phyloP scores from a whole-genome alignment of 148 eudicot genomes.

The Spergularia bocconei region DNA sequence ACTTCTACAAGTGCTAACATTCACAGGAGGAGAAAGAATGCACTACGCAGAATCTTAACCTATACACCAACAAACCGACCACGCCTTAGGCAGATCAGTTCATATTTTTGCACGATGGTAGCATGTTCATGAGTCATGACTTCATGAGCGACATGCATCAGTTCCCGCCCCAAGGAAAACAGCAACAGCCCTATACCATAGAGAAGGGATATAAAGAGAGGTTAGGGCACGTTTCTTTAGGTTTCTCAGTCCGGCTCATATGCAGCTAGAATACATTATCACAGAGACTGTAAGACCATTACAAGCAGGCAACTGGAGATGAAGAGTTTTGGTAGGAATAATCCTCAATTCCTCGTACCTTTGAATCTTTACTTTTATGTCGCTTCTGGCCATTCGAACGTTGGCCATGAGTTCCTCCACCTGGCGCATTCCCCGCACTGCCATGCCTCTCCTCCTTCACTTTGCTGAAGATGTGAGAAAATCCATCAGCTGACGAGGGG shows the following conservation, averaged over 20 bases:
- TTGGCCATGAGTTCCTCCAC: slow-evolving; percentile 35
- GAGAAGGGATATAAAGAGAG: not conserved
- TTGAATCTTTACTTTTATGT: slow-evolving; percentile 32
- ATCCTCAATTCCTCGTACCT: slow-evolving; percentile 38
- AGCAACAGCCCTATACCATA: slow-evolving; percentile 42
- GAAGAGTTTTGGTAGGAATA: not conserved
- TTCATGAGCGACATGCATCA: slow-evolving; percentile 24
- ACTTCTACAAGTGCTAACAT: not conserved
- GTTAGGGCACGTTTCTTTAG: slow-evolving; percentile 1
- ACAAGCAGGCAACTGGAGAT: not conserved
- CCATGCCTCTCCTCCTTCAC: slow-evolving; percentile 64
- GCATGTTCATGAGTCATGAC: not conserved
- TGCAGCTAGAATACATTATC: not conserved
- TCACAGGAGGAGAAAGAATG: slow-evolving; percentile 17
- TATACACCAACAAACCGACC: slow-evolving; percentile 23
- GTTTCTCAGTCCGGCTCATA: not conserved
- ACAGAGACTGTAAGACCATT: not conserved
- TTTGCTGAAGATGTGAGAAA: slow-evolving; percentile 45
- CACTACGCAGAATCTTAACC: slow-evolving; percentile 3
- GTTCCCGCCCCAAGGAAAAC: slow-evolving; percentile 59
- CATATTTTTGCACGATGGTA: slow-evolving; percentile 14
- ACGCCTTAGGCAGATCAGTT: slow-evolving; percentile 1
- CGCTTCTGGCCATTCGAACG: slow-evolving; percentile 44
- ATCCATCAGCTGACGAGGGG: slow-evolving; percentile 67
- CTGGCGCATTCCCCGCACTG: slow-evolving; percentile 46